Percentiles rank a stretch among this genome's conserved stretches.
Conservation (phyloP, 768 basidiomycete species). For the Sutorius australiensis region DNA sequence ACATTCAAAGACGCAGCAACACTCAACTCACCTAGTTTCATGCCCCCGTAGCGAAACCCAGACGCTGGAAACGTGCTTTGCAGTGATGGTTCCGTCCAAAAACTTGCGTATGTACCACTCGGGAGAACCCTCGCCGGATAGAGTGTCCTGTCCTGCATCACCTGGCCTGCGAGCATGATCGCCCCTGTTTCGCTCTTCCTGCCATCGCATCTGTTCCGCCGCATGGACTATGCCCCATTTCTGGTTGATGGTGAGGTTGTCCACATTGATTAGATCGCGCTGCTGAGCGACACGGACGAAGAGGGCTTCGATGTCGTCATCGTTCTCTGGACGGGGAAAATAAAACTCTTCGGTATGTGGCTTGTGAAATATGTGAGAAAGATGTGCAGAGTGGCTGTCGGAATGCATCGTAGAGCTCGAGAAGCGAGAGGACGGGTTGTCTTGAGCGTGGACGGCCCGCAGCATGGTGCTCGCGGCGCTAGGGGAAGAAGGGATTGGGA, state of each 20-base stretch:
- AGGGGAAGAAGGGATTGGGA: conserved; percentile 33
- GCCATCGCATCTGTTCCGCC: conserved; percentile 77
- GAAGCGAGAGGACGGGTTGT: conserved; percentile 58
- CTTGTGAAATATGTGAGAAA: conserved; percentile 54
- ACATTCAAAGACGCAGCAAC: neutral
- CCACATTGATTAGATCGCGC: conserved; percentile 60
- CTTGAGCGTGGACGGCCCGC: conserved; percentile 55
- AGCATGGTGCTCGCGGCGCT: conserved; percentile 34
- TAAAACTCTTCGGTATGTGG: conserved; percentile 56
- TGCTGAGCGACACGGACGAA: conserved; percentile 76
- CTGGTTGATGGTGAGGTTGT: conserved; percentile 65
- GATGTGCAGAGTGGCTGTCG: conserved; percentile 39
- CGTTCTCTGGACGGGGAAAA: conserved; percentile 72
- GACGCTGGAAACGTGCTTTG: conserved; percentile 75
- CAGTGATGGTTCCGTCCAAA: conserved; percentile 78
- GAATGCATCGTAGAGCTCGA: conserved; percentile 43
- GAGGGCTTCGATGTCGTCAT: conserved; percentile 73
- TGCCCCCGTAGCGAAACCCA: conserved; percentile 76
- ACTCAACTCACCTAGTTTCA: conserved; percentile 61
- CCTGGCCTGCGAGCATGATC: conserved; percentile 57
- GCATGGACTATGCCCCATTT: conserved; percentile 92
- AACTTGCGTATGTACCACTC: conserved; percentile 94
- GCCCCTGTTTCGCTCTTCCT: conserved; percentile 62
- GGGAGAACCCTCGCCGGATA: conserved; percentile 66
- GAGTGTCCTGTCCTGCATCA: conserved; percentile 52